phyloP scores from a whole-genome alignment of 192 early-diverging fungal genomes.

The Lunasporangiospora selenospora region DNA sequence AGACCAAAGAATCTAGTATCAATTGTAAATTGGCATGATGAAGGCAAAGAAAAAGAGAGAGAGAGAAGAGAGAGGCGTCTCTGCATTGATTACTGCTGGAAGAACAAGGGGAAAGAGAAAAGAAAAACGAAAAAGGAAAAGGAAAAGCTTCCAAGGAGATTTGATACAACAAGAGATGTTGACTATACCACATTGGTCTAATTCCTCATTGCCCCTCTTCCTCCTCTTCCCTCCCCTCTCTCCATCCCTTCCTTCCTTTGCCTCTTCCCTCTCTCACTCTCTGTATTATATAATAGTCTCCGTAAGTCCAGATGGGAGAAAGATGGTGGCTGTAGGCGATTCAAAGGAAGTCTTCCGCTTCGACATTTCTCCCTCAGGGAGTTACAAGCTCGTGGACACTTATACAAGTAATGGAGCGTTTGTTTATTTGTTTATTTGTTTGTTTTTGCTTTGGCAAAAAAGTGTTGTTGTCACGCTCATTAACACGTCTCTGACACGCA shows the following conservation, averaged over 20 bases:
- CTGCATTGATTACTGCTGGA: too few species aligned
- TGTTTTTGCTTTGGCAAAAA: slow-evolving; percentile 2
- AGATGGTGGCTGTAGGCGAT: slow-evolving; percentile 94
- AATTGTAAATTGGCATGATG: too few species aligned
- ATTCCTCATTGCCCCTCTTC: too few species aligned
- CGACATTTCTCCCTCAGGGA: slow-evolving; percentile 69
- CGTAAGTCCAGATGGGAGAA: slow-evolving; percentile 91
- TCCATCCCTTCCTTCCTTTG: neutral
- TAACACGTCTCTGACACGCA: neutral
- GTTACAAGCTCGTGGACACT: slow-evolving; percentile 76
- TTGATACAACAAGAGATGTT: too few species aligned
- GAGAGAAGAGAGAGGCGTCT: too few species aligned
- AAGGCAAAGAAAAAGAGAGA: too few species aligned
- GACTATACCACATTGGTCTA: too few species aligned
- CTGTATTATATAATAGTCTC: slow-evolving; percentile 61
- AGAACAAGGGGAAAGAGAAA: too few species aligned
- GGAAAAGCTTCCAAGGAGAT: too few species aligned
- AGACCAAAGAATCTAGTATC: too few species aligned
- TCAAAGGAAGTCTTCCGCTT: slow-evolving; percentile 87
- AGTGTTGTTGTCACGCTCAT: neutral
- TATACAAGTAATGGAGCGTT: slow-evolving; percentile 62
- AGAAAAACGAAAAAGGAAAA: too few species aligned
- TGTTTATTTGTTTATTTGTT: slow-evolving; percentile 2
- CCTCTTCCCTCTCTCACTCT: neutral
- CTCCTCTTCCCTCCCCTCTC: neutral